Evolutionary conservation across 179 eudicot genomes (phyloP), one percentile per base, ranked within the genome.

Genomic region (Beta corolliflora): DNA sequence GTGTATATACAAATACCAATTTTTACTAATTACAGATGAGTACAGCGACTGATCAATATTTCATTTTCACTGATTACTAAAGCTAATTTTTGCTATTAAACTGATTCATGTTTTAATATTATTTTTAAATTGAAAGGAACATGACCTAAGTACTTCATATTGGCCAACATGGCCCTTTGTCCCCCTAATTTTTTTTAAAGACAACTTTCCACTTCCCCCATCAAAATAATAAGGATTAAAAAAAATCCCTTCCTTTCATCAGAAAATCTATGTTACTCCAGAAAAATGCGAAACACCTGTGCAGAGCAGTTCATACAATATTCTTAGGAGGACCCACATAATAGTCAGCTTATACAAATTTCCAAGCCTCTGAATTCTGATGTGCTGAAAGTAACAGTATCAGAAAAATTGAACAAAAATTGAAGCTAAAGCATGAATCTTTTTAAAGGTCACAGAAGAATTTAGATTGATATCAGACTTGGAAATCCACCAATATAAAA

Each of bases 401-500:
- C 63, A 73, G 45, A 72, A 9, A 58, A 50, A 23, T 23, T 48
- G 75, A 72, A 45, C 15, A 71, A 48, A 36, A 48, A 71, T 11
- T 48, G 58, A 50, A 71, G 58, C 10, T 31, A 54, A 54, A 14
- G 72, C 72, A 41, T 65, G 45, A 72, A 72, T 50, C 75, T 72
- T 65, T 25, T 25, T 9, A 31, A 61, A 21, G 11, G 29, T 36
- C 41, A 36, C 41, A 36, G 41, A 36, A 36, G 41, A 36, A 36
- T 36, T 71, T 64, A 74, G 52, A 80, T 55, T 54, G 53, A 31
- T 56, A 59, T 70, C 11, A 56, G 23, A 81, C 69, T 52, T 25
- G 41, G 12, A 23, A 55, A 55, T 52, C 12, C 55, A 52, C 55
- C 55, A 72, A 1, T 31, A 19, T 75, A 76, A 58, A 56, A 48